phyloP scores from a whole-genome alignment of 2,329 filamentous ascomycete species.

The Botryotinia narcissicola region DNA sequence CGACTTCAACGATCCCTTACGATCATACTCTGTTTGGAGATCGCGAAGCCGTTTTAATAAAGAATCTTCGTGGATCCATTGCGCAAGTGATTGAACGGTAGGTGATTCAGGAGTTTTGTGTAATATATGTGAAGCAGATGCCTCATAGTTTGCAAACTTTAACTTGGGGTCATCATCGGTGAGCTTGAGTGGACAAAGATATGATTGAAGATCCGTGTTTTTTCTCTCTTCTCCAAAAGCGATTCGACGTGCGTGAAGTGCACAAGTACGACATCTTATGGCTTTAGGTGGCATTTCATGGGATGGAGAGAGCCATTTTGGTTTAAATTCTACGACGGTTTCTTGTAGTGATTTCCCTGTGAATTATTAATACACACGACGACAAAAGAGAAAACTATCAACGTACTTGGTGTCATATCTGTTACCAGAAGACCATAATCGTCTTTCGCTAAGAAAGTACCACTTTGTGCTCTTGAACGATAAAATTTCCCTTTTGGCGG shows the following conservation, averaged over 20 bases:
- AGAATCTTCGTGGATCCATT: slow-evolving; percentile 39
- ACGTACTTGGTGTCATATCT: slow-evolving; percentile 60
- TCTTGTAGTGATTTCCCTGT: slow-evolving; percentile 32
- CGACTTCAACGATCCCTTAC: slow-evolving; percentile 32
- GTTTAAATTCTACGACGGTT: slow-evolving; percentile 70
- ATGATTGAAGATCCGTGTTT: slow-evolving; percentile 1
- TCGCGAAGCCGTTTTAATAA: slow-evolving; percentile 44
- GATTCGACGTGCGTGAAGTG: slow-evolving; percentile 38
- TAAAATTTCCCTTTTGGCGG: slow-evolving; percentile 10
- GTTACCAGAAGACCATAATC: slow-evolving; percentile 69
- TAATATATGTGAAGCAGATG: slow-evolving; percentile 39
- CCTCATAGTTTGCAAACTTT: slow-evolving; percentile 38
- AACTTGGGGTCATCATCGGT: slow-evolving; percentile 49
- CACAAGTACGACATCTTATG: slow-evolving; percentile 72
- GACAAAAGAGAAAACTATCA: background rate
- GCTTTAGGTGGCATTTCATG: slow-evolving; percentile 64
- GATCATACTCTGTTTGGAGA: slow-evolving; percentile 40
- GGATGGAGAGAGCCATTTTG: slow-evolving; percentile 79
- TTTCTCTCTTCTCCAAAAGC: slow-evolving; percentile 46
- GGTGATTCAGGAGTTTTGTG: slow-evolving; percentile 22
- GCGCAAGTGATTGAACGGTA: slow-evolving; percentile 30
- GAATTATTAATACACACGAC: background rate
- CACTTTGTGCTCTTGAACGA: slow-evolving; percentile 49
- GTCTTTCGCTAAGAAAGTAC: slow-evolving; percentile 51
- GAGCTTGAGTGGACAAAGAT: slow-evolving; percentile 65